Base-by-base conservation (phyloP, 768 basidiomycete genomes). In the Podaxis sp. region DNA sequence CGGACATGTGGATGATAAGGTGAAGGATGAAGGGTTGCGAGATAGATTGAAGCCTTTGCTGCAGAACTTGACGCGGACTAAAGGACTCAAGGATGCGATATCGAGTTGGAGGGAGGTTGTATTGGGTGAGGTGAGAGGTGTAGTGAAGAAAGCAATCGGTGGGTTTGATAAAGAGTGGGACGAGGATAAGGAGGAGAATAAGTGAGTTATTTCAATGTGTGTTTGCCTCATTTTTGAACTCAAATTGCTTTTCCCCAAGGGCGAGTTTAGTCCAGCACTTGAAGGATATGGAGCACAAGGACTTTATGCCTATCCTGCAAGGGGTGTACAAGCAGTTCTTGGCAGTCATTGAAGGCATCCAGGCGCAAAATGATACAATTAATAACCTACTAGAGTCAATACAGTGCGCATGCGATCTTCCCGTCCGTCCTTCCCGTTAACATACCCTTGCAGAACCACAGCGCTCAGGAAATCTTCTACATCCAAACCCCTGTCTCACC, bases 1-100 rank as follows among this genome's bases (percentile, higher is more conserved):
- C 54, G 57, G 55, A 20, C 46, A 58, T 30, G 64, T 69, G 51
- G 67, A 52, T 33, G 24, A 58, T n/a, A 38, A 30, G 5, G n/a
- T 12, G 15, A 37, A 59, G 56, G 67, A 84, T 61, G 71, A 82
- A 64, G 78, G 78, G 1, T 70, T 93, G 54, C 81, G 80, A 58
- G 89, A 93, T 65, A 79, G 86, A 33, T 68, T 95, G 41, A 82
- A 82, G 28, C 94, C 94, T 2, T 69, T 96, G 50, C 71, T 97
- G 28, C 82, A 87, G 36, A 93, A 92, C n/a, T 80, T 99, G 54
- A 74, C 87, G 24, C 80, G 91, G 64, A 91, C 91, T 0, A 84
- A 81, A 48, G 90, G 88, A 2, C 71, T 94, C 46, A 85, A 86
- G 56, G 89, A 90, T 64, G 88, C 86, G 1, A 77, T 86, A 30